Base-by-base conservation (phyloP, 2,329 filamentous ascomycete species). In the Fusarium paranaense region DNA sequence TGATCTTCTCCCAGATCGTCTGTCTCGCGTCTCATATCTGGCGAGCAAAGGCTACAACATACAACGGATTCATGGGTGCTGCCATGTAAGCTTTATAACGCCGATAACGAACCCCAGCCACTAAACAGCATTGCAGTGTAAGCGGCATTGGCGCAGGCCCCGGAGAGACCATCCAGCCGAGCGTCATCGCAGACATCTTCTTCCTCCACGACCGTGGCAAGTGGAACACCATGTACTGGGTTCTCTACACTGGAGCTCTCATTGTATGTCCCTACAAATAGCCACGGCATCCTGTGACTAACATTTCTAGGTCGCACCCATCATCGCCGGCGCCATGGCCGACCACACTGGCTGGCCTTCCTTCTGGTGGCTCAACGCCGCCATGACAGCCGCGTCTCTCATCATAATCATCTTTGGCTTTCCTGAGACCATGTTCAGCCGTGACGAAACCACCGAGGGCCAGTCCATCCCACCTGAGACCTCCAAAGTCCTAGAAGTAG, bases 151-250 rank as follows among this genome's bases (percentile, higher is more conserved):
- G 71, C 1, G 67, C 71, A 6, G 70, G 71, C 1, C 71, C 70
- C 8, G 59, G 59, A 2, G 71, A 73, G 14, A 73, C 61, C 2
- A 42, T 73, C 5, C 71, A 73, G 57, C 71, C 71, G 6, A 63
- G 59, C 33, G 47, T 73, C 61, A 73, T 73, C 10, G 70, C 70
- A n/a, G 71, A 73, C 8, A 73, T 73, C 14, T 73, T 68, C 45
- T 73, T 73, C 52, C 71, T 73, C 4, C 70, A 73, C 47, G 71
- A 73, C 13, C 63, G 71, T 6, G 70, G 71, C 20, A 73, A 62
- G 33, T 73, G 71, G 71, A 73, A 73, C 25, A 66, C 71, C 5
- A 18, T 73, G 38, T 73, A 73, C 13, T 73, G 70, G 71, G 71
- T 73, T 11, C 22, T 63, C 0, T 73, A 73, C 14, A 73, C 63